These are phyloP conservation scores for Aspergillus nanangensis DNA, from an alignment of 495 filamentous ascomycete species.

Conservation along the genomic window DNA sequence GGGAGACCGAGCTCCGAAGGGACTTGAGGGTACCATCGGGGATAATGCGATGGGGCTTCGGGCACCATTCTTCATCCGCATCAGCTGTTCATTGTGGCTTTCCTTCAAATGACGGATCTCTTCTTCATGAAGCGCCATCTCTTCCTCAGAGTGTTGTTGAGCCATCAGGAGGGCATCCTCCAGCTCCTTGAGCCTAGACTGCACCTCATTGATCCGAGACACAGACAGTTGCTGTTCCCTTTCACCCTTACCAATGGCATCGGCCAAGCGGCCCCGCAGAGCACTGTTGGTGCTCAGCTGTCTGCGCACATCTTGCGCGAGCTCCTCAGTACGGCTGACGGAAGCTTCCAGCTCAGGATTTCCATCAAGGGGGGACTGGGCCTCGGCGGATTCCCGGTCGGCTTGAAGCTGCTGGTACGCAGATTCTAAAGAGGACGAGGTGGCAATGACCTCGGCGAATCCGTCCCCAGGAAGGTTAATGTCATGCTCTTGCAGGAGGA, in stretches of 20 bases:
- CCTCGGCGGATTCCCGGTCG: slow-evolving; percentile 68
- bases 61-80: slow-evolving; percentile 60
- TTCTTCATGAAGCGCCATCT: slow-evolving; percentile 77
- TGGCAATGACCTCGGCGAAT: slow-evolving; percentile 47
- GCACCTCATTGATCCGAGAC: slow-evolving; percentile 75
- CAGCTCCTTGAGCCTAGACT: slow-evolving; percentile 68
- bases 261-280: slow-evolving; percentile 74
- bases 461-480: slow-evolving; percentile 61
- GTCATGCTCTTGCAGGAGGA: slow-evolving; percentile 81
- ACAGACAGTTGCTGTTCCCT: slow-evolving; percentile 75
- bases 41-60: slow-evolving; percentile 39
- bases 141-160: slow-evolving; percentile 83
- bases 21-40: slow-evolving; percentile 54
- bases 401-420: slow-evolving; percentile 78
- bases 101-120: slow-evolving; percentile 72
- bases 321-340: slow-evolving; percentile 68
- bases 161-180: slow-evolving; percentile 82
- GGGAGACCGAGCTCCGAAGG: slow-evolving; percentile 54
- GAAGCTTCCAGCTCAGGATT: slow-evolving; percentile 64
- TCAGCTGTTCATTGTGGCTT: slow-evolving; percentile 71
- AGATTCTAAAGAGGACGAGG: slow-evolving; percentile 69
- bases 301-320: slow-evolving; percentile 68
- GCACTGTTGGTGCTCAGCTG: slow-evolving; percentile 73
- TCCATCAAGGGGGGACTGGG: slow-evolving; percentile 59
- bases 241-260: slow-evolving; percentile 83